Base-by-base conservation (phyloP, 331 rosid species). In the Pyracantha coccinea region DNA sequence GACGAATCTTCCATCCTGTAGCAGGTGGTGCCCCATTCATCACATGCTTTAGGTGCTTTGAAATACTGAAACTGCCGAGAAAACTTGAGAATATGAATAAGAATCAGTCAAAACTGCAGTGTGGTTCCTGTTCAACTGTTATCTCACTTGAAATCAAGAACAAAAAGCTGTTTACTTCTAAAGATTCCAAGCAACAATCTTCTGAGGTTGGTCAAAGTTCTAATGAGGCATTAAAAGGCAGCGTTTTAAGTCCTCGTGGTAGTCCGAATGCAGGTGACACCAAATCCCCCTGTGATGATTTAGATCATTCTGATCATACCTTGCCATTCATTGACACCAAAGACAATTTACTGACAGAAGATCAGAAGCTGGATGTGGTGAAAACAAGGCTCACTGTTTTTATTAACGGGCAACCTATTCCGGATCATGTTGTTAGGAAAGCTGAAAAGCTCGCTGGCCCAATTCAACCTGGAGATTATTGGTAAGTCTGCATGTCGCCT, bases 1-100 rank as follows among this genome's bases (percentile, higher is more conserved):
- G 66, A 25, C 72, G 38, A 35, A 38, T 58, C 74, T 67, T 68
- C 47, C 79, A 57, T 76, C 80, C 88, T 41, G 41, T 86, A 16
- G 84, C 79, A 4, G 81, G 83, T 7, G 90, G 90, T 44, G 86
- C 90, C 27, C 90, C 90, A 10, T 81, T 86, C 81, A 73, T 86
- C 28, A 66, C 81, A n/a, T 86, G 90, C 75, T 33, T 31, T 25
- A 79, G 70, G 58, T 86, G 88, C 77, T 81, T 83, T 24, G 86
- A 86, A 75, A 67, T 81, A 75, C 83, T 86, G 67, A 83, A 81
- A 81, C 81, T 86, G 14, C 90, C 86, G 1, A 76, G 62, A 77
- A 86, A 76, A 52, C 67, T 83, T 75, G 59, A 29, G 47, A 78
- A 28, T 67, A 33, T 14, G 21, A 63, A 41, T 53, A 72, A 25